Base-by-base conservation (phyloP, 768 basidiomycete species). In the Asterophora parasitica region DNA sequence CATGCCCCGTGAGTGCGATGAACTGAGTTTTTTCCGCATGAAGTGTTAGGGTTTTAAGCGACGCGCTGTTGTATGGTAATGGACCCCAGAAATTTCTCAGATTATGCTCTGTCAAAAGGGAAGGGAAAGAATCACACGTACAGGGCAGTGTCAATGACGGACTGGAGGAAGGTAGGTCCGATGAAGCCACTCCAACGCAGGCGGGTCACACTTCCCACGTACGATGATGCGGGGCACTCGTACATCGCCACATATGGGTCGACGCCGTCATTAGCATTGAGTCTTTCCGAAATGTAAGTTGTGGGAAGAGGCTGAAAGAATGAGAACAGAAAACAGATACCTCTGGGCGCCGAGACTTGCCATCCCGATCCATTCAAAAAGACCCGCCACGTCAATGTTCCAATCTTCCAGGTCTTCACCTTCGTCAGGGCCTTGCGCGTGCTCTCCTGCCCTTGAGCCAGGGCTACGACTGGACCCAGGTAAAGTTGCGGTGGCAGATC, bases 321-420 rank as follows among this genome's bases (percentile, higher is more conserved):
- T 8, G n/a, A 3, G 13, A 10, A 19, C 33, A 33, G 16, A 15
- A 28, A 17, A 34, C 20, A 50, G 59, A 5, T 50, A 83, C 87
- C 87, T 72, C 58, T 85, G 82, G 1, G 87, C 71, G 11, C 79
- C 83, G 4, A 88, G 58, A 48, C 70, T 72, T 3, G 79, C 82
- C 78, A 88, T 76, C 6, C 85, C 87, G 7, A 80, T 71, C 87
- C 87, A 89, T 59, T 88, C 87, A 43, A 84, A 82, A 12, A 86
- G 63, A 3, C 58, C 63, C 7, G 64, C 59, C 35, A 77, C 63
- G 7, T 69, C 66, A 8, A 68, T 65, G 6, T 74, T 61, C 73
- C 80, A 80, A 47, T 81, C 79, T 36, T 81, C 79, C 7, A 56
- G 26, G n/a, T 51, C 62, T 17, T 75, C 74, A 2, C 61, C 55